These are phyloP conservation scores for Diaporthe batatas DNA, from an alignment of 2,329 filamentous ascomycete genomes.

Conservation along the genomic window DNA sequence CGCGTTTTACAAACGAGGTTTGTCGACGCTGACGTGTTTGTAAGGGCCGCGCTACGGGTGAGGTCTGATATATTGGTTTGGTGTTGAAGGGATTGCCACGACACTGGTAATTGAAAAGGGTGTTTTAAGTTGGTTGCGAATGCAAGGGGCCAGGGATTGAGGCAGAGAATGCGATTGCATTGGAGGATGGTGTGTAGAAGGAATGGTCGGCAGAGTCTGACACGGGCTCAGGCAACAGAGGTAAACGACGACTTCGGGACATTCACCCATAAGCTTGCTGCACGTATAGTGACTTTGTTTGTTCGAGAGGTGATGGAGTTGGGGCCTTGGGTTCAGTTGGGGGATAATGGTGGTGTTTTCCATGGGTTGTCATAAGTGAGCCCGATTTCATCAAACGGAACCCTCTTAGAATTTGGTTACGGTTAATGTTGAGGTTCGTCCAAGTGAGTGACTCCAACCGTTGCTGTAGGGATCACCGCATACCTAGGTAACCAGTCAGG, in stretches of 20 bases:
- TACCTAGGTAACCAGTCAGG: not conserved
- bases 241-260: not conserved
- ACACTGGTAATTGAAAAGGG: rapidly evolving
- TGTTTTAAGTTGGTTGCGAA: not conserved
- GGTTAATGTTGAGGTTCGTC: not conserved
- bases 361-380: not conserved
- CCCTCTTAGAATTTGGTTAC: not conserved
- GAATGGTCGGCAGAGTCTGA: not conserved
- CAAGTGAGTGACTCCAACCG: not conserved
- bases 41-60: not conserved
- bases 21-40: not conserved
- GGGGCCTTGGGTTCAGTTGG: not conserved
- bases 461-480: not conserved
- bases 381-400: not conserved
- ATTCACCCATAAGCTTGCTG: not conserved
- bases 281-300: not conserved
- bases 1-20: not conserved
- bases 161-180: not conserved
- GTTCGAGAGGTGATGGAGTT: not conserved
- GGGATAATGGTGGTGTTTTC: not conserved
- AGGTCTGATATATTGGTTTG: not conserved
- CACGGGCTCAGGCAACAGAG: not conserved
- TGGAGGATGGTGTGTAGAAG: not conserved
- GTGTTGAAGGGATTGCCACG: not conserved
- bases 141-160: not conserved